These are phyloP conservation scores for Alnus glutinosa DNA, from an alignment of 306 rosid species.

Conservation along the genomic window DNA sequence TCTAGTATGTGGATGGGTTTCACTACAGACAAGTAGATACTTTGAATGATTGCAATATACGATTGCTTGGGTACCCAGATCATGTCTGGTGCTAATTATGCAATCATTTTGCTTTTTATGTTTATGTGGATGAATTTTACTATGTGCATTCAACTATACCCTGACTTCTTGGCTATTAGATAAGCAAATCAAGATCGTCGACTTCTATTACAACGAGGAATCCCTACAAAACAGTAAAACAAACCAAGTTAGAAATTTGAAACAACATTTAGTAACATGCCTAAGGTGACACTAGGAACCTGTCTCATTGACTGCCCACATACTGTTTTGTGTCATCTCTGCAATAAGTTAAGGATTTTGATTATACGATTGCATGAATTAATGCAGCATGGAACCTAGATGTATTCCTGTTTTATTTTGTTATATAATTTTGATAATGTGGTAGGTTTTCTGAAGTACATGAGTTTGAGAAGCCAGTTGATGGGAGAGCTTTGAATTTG, in stretches of 20 bases:
- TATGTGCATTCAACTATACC: neutral
- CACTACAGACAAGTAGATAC: neutral
- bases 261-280: neutral
- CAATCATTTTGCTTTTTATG: neutral
- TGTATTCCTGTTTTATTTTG: neutral
- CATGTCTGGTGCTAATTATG: neutral
- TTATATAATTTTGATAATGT: neutral
- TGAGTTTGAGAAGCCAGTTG: constrained; percentile 60
- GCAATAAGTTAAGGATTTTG: neutral
- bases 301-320: neutral
- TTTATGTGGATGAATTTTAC: neutral
- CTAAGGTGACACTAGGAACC: neutral
- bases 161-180: neutral
- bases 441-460: constrained; percentile 55
- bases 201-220: neutral
- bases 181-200: neutral
- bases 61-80: neutral
- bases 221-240: neutral
- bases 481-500: constrained; percentile 55
- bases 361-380: neutral
- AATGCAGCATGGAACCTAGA: neutral
- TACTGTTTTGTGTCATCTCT: neutral
- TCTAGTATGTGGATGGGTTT: neutral
- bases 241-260: neutral
- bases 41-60: neutral